Conservation (phyloP, 441 rosid genomes). For the Syzygium malaccense region DNA sequence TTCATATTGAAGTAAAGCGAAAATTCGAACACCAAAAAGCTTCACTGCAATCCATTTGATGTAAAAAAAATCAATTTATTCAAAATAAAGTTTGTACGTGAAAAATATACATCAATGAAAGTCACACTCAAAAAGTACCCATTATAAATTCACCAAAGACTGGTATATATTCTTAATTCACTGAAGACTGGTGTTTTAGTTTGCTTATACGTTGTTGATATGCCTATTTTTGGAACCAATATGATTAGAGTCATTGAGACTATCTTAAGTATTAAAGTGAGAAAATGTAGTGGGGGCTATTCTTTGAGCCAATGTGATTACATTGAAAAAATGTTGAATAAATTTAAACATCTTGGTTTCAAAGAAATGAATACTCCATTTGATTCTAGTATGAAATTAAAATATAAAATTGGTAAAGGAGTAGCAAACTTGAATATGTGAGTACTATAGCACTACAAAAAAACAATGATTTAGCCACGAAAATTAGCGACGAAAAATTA, state of each 20-base stretch:
- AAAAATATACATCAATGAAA: not conserved
- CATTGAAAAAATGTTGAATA: not conserved
- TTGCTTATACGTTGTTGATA: too few species aligned
- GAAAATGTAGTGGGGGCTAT: not conserved
- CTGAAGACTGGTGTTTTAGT: too few species aligned
- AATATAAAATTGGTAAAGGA: too few species aligned
- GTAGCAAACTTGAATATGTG: not conserved
- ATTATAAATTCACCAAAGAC: too few species aligned
- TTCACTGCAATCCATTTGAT: not conserved
- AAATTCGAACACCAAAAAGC: not conserved
- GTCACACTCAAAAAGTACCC: not conserved
- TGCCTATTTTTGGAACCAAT: too few species aligned
- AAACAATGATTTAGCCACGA: too few species aligned
- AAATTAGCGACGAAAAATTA: too few species aligned
- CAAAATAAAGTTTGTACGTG: not conserved
- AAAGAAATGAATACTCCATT: too few species aligned
- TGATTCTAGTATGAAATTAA: too few species aligned
- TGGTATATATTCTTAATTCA: too few species aligned
- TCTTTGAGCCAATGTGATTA: not conserved
- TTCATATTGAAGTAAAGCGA: too few species aligned
- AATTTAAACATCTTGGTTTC: not conserved
- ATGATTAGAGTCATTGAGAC: not conserved
- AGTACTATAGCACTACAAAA: too few species aligned
- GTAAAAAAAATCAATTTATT: not conserved
- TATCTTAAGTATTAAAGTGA: not conserved